phyloP scores from a whole-genome alignment of 805 yeast genomes.

The Starmera amethionina region DNA sequence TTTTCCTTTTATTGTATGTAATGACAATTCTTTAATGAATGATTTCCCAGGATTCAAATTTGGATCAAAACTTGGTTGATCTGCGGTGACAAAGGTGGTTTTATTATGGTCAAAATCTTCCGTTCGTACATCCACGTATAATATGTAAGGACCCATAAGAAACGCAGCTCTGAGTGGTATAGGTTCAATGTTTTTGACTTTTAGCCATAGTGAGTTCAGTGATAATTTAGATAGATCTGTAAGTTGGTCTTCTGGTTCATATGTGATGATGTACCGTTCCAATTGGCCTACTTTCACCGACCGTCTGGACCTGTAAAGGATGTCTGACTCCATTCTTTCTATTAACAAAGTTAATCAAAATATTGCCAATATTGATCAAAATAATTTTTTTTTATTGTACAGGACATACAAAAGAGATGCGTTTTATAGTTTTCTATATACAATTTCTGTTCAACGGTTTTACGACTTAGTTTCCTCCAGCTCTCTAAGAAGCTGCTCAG shows the following conservation, averaged over 20 bases:
- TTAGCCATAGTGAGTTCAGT: conserved; percentile 35
- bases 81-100: conserved; percentile 54
- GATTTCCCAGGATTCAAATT: conserved; percentile 62
- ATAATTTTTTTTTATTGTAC: too few relatives aligned
- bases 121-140: conserved; percentile 60
- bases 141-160: conserved; percentile 65
- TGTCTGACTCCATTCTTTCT: conserved; percentile 3
- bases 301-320: conserved; percentile 28
- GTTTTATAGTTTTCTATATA: too few relatives aligned
- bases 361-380: too few relatives aligned
- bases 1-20: conserved; percentile 48
- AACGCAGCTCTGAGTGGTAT: conserved; percentile 60
- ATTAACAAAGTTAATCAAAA: too few relatives aligned
- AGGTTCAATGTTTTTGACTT: conserved; percentile 54
- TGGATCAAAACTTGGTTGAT: conserved; percentile 69
- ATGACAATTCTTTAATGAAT: conserved; percentile 46
- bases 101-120: conserved; percentile 42
- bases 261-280: conserved; percentile 44
- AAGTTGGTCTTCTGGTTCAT: conserved; percentile 28
- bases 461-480: too few relatives aligned
- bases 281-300: conserved; percentile 51
- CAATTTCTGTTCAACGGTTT: too few relatives aligned
- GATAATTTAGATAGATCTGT: conserved; percentile 13
- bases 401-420: too few relatives aligned
- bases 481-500: conserved; percentile 15